These are phyloP conservation scores for Lentinula sp. DNA, from an alignment of 768 basidiomycete genomes.

Conservation along the genomic window DNA sequence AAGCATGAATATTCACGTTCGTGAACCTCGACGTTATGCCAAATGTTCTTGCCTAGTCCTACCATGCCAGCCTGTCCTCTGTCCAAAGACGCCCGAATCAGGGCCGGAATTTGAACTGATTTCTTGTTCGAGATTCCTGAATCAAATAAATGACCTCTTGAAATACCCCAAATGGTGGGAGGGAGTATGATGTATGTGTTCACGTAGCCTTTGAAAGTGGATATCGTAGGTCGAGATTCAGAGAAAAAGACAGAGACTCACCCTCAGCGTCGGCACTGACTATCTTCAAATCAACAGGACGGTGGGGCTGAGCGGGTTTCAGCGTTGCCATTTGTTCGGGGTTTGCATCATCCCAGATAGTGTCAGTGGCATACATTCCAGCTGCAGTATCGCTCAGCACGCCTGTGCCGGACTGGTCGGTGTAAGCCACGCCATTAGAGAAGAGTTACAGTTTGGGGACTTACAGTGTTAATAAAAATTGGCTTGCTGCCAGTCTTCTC, in stretches of 20 bases:
- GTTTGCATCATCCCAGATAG: slow-evolving; percentile 24
- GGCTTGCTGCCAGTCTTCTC: slow-evolving; percentile 23
- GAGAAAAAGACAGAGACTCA: slow-evolving; percentile 4
- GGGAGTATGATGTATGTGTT: slow-evolving; percentile 6
- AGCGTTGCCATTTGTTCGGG: slow-evolving; percentile 20
- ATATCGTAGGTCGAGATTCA: not conserved
- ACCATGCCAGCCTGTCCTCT: slow-evolving; percentile 49
- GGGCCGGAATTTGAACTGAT: slow-evolving; percentile 45
- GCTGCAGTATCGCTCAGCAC: slow-evolving; percentile 18
- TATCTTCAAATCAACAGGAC: slow-evolving; percentile 23
- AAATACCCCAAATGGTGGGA: slow-evolving; percentile 52
- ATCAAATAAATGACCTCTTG: slow-evolving; percentile 39
- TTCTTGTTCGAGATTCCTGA: slow-evolving; percentile 45
- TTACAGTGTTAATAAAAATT: slow-evolving; percentile 35
- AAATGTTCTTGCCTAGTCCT: slow-evolving; percentile 52
- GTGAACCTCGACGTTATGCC: slow-evolving; percentile 50
- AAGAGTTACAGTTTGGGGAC: slow-evolving; percentile 8
- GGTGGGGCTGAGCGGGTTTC: slow-evolving; percentile 18
- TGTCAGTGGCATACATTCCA: slow-evolving; percentile 16
- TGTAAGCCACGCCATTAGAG: not conserved
- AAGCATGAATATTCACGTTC: slow-evolving; percentile 30
- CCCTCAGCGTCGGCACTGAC: slow-evolving; percentile 26
- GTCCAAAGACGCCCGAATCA: slow-evolving; percentile 38
- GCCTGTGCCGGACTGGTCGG: slow-evolving; percentile 10
- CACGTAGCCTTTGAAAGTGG: slow-evolving; percentile 2